Evolutionary conservation across 495 filamentous ascomycete genomes (phyloP), one percentile per base, ranked within the genome.

Genomic region (Xylaria bambusicola): DNA sequence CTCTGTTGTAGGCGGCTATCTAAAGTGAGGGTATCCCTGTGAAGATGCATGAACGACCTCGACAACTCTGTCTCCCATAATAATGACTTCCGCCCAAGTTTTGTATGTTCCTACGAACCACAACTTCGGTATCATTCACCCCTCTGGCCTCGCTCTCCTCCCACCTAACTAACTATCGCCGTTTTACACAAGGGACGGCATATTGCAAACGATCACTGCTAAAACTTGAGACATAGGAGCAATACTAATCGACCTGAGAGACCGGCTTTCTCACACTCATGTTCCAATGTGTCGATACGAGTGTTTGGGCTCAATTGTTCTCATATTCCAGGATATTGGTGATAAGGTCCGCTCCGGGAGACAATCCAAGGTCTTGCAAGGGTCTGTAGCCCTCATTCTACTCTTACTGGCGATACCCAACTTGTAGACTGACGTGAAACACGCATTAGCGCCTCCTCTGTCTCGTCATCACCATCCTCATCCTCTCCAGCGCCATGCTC

Each of bases 401-500:
- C 46, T 31, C 26, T 6, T 5, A 17, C 13, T 36, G 3, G 9
- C 20, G 20, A 18, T 42, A 21, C 20, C 46, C n/a, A n/a, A n/a
- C n/a, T 20, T 50, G 36, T 15, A 38, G 36, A 38, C 55, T 58
- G n/a, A 58, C 45, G 24, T 50, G 35, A 50, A n/a, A 5, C 29
- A 27, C 6, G 26, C 29, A 31, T 3, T 58, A 50, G 46, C 35
- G 36, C 56, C 6, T 17, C 45, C 35, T 21, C 46, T 8, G 36
- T 46, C 6, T 17, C 45, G 23, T 21, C 46, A 6, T 9, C 36
- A 45, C 36, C 58, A 4, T 40, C 49, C 10, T 20, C 29, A 13
- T 20, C 31, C 7, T 2, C 24, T 48, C 35, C 59, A 35, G 29
- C 64, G 80, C 71, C 73, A 98, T 98, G 93, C 88, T 98, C 68